Base-by-base conservation (phyloP, 208 protist species). In the Angomonas ambiguus region DNA sequence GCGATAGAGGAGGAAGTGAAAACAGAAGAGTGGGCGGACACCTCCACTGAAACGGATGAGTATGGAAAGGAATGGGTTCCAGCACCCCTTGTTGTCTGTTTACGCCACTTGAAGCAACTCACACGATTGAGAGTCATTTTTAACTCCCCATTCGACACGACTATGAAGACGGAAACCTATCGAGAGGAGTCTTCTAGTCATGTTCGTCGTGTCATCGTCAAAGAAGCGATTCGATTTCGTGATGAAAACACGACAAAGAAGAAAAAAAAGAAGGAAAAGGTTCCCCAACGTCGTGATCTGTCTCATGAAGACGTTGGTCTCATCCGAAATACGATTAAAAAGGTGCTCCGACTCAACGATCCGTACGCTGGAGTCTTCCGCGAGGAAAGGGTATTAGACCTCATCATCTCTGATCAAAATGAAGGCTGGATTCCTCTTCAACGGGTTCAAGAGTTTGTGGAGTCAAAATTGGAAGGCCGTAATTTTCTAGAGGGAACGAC, bases 361-460 rank as follows among this genome's bases (percentile, higher is more conserved):
- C 60, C 58, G 1, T 76, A 81, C 62, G 66, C 31, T 11, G 76
- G 74, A 10, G 38, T 51, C 28, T 74, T 77, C 18, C 33, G 60
- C 25, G 42, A 64, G 57, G 11, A 35, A 4, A 53, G 64, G 11
- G 16, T 72, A 27, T 61, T 71, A 30, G 3, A 49, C 8, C 34
- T 61, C 10, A 70, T 86, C 25, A 18, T 66, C 35, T 45, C 38
- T 8, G 11, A 8, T 16, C 22, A 38, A 6, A 71, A 64, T 28
- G 64, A 74, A 27, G 80, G 84, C 4, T 91, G 80, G 80, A 62
- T 91, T 28, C 80, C 84, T 18, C 51, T 87, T 28, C 42, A 51
- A 34, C 30, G 76, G 11, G 59, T 91, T 1, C 22, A 72, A 24
- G 28, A 48, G 20, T 34, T 79, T 34, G 53, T 89, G 16, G 11